Percentiles rank a stretch among this genome's conserved stretches.
phyloP scores from a whole-genome alignment of 345 rosid species.

The Passiflora organensis region DNA sequence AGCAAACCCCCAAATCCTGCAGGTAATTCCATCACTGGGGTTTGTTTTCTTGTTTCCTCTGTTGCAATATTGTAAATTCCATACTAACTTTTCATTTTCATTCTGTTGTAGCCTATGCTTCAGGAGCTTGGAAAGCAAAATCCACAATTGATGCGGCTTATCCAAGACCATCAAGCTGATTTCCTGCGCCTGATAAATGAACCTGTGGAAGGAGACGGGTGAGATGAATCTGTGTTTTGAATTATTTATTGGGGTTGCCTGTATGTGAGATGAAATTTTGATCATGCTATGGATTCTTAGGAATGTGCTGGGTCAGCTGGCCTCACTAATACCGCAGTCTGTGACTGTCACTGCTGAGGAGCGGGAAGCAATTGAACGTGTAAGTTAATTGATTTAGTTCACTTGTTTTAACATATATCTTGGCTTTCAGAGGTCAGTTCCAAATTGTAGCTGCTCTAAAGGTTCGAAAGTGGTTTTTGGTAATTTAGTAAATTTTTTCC shows the following conservation, averaged over 20 bases:
- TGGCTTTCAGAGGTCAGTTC: neutral
- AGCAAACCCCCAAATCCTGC: constrained; percentile 41
- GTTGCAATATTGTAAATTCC: too few relatives aligned
- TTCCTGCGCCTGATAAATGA: constrained; percentile 82
- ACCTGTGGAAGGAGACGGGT: constrained; percentile 82
- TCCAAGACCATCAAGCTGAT: constrained; percentile 87
- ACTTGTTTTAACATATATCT: too few relatives aligned
- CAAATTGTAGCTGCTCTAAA: neutral
- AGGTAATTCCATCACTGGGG: constrained; percentile 15
- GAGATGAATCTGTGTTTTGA: constrained; percentile 20
- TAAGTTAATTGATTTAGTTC: constrained; percentile 13
- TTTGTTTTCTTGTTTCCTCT: neutral
- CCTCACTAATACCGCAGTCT: constrained; percentile 72
- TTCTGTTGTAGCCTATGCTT: constrained; percentile 74
- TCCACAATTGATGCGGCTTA: constrained; percentile 70
- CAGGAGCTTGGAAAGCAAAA: constrained; percentile 89
- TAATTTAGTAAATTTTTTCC: neutral
- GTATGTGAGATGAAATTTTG: constrained; percentile 1
- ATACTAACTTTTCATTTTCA: neutral
- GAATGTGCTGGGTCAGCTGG: constrained; percentile 60
- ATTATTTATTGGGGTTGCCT: neutral
- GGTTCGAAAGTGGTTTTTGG: neutral
- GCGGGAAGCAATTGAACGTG: constrained; percentile 88
- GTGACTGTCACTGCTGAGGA: constrained; percentile 82
- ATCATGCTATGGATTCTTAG: constrained; percentile 23